phyloP scores from a whole-genome alignment of 2,329 filamentous ascomycete genomes.

The Monilinia aucupariae region DNA sequence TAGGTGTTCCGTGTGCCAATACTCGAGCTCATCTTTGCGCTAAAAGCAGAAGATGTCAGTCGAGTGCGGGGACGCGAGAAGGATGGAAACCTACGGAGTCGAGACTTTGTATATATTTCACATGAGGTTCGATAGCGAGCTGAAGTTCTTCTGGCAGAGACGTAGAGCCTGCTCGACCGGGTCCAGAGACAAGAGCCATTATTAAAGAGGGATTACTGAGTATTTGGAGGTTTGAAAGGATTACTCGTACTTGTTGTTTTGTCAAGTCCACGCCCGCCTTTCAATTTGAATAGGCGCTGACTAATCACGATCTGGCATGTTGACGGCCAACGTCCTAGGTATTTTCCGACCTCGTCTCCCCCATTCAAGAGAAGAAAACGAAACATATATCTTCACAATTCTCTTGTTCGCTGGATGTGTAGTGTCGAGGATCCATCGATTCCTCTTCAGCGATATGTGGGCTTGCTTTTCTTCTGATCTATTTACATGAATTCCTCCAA shows the following conservation, averaged over 20 bases:
- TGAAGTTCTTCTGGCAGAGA: slow-evolving; percentile 33
- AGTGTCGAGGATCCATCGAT: not conserved
- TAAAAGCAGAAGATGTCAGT: slow-evolving; percentile 39
- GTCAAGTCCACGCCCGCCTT: not conserved
- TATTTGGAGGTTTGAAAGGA: not conserved
- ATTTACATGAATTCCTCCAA: not conserved
- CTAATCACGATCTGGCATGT: not conserved
- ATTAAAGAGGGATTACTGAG: slow-evolving; percentile 6
- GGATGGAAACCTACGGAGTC: slow-evolving; percentile 60
- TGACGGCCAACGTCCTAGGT: too few relatives aligned
- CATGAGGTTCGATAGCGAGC: slow-evolving; percentile 52
- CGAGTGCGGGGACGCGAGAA: slow-evolving; percentile 21
- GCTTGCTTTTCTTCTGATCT: not conserved
- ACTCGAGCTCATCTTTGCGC: slow-evolving; percentile 91
- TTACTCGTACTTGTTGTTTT: not conserved
- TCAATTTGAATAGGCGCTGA: not conserved
- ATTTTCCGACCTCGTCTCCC: not conserved
- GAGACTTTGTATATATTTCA: slow-evolving; percentile 87
- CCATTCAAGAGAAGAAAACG: not conserved
- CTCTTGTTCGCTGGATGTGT: not conserved
- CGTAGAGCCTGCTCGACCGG: slow-evolving; percentile 28
- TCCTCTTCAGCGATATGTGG: not conserved
- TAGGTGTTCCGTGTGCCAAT: slow-evolving; percentile 96
- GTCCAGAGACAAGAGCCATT: slow-evolving; percentile 35
- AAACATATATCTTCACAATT: not conserved